Conservation (phyloP, 306 rosid species). For the Ammopiptanthus mongolicus region DNA sequence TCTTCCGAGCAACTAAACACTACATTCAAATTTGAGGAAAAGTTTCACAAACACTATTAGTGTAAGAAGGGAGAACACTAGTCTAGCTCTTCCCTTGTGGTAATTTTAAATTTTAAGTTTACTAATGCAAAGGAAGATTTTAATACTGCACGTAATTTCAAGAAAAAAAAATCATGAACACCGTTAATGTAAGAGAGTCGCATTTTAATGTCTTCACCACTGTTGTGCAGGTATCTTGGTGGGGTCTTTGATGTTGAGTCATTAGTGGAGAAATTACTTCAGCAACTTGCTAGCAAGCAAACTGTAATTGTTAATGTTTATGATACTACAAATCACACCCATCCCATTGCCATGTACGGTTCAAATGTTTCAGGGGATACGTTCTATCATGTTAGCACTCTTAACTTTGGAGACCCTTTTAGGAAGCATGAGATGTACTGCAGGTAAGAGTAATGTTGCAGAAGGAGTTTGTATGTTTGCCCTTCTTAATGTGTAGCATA, state of each 20-base stretch:
- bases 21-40: background rate
- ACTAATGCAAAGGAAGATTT: background rate
- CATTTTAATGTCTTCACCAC: background rate
- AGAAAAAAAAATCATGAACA: background rate
- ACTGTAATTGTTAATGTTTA: background rate
- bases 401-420: conserved; percentile 70
- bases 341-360: conserved; percentile 72
- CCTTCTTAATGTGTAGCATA: background rate
- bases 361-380: conserved; percentile 49
- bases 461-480: background rate
- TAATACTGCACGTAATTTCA: background rate
- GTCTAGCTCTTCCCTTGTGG: too few relatives aligned
- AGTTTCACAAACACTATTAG: background rate
- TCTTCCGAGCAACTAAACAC: background rate
- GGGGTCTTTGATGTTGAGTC: conserved; percentile 73
- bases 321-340: background rate
- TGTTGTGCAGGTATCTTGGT: conserved; percentile 62
- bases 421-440: conserved; percentile 77
- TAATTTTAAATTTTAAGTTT: background rate
- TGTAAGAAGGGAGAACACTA: background rate
- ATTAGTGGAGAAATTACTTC: conserved; percentile 73
- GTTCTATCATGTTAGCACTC: conserved; percentile 43
- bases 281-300: conserved; percentile 47
- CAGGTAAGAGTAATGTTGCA: conserved; percentile 38
- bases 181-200: background rate